Percentiles rank a stretch among this genome's conserved stretches.
Conservation (phyloP, 2,329 filamentous ascomycete genomes). For the Diaporthe batatas region DNA sequence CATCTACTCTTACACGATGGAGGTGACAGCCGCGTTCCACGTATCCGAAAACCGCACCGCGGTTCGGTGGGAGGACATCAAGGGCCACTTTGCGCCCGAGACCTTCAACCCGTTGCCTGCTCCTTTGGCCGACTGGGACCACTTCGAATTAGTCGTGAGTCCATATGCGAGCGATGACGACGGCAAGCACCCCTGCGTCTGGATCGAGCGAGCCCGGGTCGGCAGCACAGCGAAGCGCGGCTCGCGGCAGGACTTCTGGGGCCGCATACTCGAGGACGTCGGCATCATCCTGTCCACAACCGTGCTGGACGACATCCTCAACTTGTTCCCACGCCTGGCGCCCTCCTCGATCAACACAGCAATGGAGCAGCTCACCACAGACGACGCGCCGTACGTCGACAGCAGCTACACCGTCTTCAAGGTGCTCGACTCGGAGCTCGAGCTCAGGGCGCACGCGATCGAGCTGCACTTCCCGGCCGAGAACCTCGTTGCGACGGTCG, state of each 20-base stretch:
- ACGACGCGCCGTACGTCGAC: constrained; percentile 46
- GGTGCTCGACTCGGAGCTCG: constrained; percentile 46
- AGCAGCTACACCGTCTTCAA: constrained; percentile 47
- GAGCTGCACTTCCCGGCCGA: constrained; percentile 46
- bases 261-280: constrained; percentile 44
- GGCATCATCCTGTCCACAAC: constrained; percentile 43
- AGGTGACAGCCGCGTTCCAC: constrained; percentile 45
- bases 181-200: constrained; percentile 42
- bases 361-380: constrained; percentile 43
- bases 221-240: constrained; percentile 36
- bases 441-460: constrained; percentile 41
- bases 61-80: constrained; percentile 45
- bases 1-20: constrained; percentile 46
- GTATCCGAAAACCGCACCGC: constrained; percentile 45
- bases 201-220: constrained; percentile 44
- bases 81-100: constrained; percentile 43
- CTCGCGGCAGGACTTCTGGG: constrained; percentile 44
- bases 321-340: constrained; percentile 43
- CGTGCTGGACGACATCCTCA: constrained; percentile 42
- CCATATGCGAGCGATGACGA: constrained; percentile 43
- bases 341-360: constrained; percentile 45
- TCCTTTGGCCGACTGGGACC: constrained; percentile 42
- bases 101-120: constrained; percentile 44
- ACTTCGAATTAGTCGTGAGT: constrained; percentile 48
- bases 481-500: constrained; percentile 44